phyloP scores from a whole-genome alignment of 192 early-diverging fungal species.

The Dissophora globulifera region DNA sequence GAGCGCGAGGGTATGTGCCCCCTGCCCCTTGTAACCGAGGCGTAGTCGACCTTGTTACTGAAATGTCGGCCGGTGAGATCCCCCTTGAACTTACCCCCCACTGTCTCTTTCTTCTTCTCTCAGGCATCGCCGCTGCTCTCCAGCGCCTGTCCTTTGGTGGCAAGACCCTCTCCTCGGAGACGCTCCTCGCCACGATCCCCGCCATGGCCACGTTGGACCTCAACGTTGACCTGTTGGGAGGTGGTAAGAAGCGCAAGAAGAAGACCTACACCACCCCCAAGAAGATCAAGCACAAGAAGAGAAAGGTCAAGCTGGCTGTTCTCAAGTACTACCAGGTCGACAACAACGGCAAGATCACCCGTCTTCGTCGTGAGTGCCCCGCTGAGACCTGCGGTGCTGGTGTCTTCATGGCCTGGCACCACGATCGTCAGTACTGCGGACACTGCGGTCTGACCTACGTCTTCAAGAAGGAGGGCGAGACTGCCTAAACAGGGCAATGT shows the following conservation, averaged over 20 bases:
- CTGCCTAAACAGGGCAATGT: slow-evolving; percentile 39
- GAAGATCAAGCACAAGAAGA: slow-evolving; percentile 99
- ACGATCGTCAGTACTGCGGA: slow-evolving; percentile 99
- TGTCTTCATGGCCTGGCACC: slow-evolving; percentile 99
- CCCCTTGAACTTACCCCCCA: too few species aligned
- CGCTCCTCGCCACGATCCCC: slow-evolving; percentile 37
- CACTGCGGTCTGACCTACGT: slow-evolving; percentile 96
- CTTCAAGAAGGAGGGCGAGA: slow-evolving; percentile 81
- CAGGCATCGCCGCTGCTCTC: slow-evolving; percentile 25
- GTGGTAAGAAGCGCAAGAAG: slow-evolving; percentile 99
- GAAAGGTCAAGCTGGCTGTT: slow-evolving; percentile 99
- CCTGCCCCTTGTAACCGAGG: too few species aligned
- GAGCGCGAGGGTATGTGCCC: slow-evolving; percentile 61
- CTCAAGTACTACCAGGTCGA: slow-evolving; percentile 99
- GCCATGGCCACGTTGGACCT: slow-evolving; percentile 57
- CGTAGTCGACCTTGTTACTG: not conserved
- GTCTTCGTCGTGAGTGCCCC: slow-evolving; percentile 99
- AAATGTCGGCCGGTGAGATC: too few species aligned
- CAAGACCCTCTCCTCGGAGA: slow-evolving; percentile 50
- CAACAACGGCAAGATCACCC: slow-evolving; percentile 95
- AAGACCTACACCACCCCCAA: slow-evolving; percentile 99
- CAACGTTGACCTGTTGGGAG: slow-evolving; percentile 72
- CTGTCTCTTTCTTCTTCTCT: too few species aligned
- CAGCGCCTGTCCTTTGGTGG: slow-evolving; percentile 67
- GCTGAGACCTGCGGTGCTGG: slow-evolving; percentile 96